Conservation (phyloP, 306 rosid species). For the Alnus glutinosa region DNA sequence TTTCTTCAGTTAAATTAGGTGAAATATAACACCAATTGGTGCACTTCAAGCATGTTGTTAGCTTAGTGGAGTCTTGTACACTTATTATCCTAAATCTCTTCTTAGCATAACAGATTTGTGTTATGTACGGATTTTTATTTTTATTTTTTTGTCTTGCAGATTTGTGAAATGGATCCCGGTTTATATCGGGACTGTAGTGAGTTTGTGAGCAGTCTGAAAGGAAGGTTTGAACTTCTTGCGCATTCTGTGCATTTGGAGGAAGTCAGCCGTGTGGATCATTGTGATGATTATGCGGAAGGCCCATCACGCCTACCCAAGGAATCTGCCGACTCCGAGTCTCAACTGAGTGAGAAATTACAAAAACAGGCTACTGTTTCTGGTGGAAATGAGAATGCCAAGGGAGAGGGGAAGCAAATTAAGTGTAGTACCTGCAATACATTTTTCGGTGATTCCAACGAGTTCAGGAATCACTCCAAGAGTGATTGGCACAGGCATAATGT, state of each 20-base stretch:
- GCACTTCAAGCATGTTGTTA: background rate
- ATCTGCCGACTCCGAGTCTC: constrained; percentile 43
- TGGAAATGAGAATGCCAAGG: constrained; percentile 32
- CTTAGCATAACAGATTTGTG: background rate
- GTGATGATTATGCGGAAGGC: constrained; percentile 58
- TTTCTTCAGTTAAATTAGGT: background rate
- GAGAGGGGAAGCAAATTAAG: constrained; percentile 65
- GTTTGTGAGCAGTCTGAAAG: constrained; percentile 58
- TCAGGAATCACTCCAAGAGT: constrained; percentile 85
- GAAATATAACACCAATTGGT: background rate
- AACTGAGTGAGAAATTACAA: constrained; percentile 60
- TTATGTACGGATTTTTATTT: background rate
- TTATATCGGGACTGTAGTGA: constrained; percentile 79
- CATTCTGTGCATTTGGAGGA: constrained; percentile 75
- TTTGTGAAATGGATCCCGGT: constrained; percentile 88
- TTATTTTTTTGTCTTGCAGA: constrained; percentile 27
- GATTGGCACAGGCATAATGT: constrained; percentile 96
- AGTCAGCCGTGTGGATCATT: constrained; percentile 64
- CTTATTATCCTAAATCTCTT: background rate
- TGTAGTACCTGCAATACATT: constrained; percentile 67
- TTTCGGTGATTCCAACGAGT: constrained; percentile 62
- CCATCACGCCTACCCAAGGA: constrained; percentile 34
- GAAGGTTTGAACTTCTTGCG: constrained; percentile 88
- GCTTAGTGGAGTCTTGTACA: background rate
- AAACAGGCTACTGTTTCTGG: constrained; percentile 58